Evolutionary conservation across 1,284 basidiomycete species (phyloP).

Genomic region (Cryptococcus hybrid): DNA sequence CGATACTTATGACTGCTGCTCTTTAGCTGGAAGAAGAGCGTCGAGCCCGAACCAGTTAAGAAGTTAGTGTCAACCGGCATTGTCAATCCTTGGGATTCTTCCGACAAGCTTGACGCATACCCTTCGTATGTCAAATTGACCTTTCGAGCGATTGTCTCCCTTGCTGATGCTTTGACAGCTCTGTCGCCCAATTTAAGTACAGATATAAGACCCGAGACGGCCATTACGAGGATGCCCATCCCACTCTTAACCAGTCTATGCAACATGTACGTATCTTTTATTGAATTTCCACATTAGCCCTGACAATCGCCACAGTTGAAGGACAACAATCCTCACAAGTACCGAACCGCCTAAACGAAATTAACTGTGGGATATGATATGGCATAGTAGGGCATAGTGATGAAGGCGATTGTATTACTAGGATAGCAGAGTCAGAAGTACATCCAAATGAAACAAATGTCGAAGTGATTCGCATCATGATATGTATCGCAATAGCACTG

Average conservation of each 20-base stretch:
- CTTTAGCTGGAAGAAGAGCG: conserved; percentile 40
- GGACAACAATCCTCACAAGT: conserved; percentile 15
- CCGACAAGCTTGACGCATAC: conserved; percentile 38
- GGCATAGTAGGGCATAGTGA: not conserved
- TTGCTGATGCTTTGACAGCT: conserved; percentile 8
- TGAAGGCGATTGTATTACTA: not conserved
- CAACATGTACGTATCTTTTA: conserved; percentile 29
- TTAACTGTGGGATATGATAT: not conserved
- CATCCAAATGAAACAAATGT: not conserved
- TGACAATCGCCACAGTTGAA: conserved; percentile 13
- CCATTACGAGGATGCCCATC: conserved; percentile 45
- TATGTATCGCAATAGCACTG: not conserved
- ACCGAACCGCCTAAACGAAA: conserved; percentile 11
- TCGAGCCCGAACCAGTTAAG: conserved; percentile 31
- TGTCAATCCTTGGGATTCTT: conserved; percentile 47
- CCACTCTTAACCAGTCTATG: conserved; percentile 37
- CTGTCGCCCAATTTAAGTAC: conserved; percentile 50
- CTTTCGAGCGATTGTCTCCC: not conserved
- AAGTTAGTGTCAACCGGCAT: conserved; percentile 31
- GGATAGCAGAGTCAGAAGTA: not conserved
- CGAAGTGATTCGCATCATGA: not conserved
- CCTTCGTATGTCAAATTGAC: conserved; percentile 29
- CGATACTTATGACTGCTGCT: not conserved
- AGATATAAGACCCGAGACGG: conserved; percentile 48
- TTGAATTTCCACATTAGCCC: not conserved